Percentiles rank a stretch among this genome's conserved stretches.
phyloP scores from a whole-genome alignment of 441 rosid species.

The Flueggea neowawraea region DNA sequence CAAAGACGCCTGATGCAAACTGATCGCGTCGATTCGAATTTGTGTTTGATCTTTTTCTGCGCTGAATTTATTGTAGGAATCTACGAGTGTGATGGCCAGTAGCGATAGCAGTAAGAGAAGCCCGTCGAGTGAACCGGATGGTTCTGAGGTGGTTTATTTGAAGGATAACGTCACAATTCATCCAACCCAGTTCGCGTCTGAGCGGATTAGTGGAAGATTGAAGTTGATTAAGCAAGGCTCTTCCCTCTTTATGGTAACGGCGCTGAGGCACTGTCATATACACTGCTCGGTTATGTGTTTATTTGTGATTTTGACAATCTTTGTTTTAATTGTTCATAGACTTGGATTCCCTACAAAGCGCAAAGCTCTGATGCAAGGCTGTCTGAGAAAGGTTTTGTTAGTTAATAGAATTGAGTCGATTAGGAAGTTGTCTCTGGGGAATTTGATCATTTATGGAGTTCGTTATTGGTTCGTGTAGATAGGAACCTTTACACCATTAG shows the following conservation, averaged over 20 bases:
- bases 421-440: neutral
- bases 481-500: slow-evolving; percentile 86
- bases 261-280: no score
- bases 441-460: slow-evolving; percentile 2
- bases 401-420: neutral
- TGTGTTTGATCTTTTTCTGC: slow-evolving; percentile 5
- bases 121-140: slow-evolving; percentile 59
- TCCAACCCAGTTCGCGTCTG: slow-evolving; percentile 89
- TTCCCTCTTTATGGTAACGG: slow-evolving; percentile 64
- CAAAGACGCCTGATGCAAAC: no score
- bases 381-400: slow-evolving; percentile 68
- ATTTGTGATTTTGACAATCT: neutral
- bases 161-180: slow-evolving; percentile 94
- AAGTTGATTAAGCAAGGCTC: slow-evolving; percentile 84
- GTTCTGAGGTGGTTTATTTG: slow-evolving; percentile 63
- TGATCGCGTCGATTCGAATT: no score
- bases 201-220: slow-evolving; percentile 90
- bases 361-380: slow-evolving; percentile 61
- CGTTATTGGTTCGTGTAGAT: slow-evolving; percentile 45
- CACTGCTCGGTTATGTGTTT: neutral
- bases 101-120: slow-evolving; percentile 58
- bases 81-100: slow-evolving; percentile 62
- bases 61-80: slow-evolving; percentile 42
- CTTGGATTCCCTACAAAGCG: slow-evolving; percentile 94
- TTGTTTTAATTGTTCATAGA: slow-evolving; percentile 29